Conservation (phyloP, 164 flowering plant species). For the Magnolia kwangsiensis region DNA sequence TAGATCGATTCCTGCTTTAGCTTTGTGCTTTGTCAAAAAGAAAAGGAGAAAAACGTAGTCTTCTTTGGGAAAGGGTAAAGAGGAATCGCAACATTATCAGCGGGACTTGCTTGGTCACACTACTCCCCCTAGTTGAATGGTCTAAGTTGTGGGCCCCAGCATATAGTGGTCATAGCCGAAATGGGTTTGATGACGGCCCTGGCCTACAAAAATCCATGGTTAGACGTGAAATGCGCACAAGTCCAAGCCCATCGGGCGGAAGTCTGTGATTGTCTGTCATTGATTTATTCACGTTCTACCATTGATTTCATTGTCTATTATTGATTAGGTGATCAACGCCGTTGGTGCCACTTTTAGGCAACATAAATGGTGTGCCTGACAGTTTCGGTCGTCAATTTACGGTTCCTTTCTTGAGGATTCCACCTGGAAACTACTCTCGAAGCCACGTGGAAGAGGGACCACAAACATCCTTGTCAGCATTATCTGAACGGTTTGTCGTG, state of each 20-base stretch:
- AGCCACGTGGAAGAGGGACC: not conserved
- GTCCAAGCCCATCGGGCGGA: not conserved
- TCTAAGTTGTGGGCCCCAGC: too few species aligned
- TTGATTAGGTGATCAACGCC: not conserved
- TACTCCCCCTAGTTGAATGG: not conserved
- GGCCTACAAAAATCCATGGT: too few species aligned
- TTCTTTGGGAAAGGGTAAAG: not conserved
- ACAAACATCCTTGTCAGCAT: not conserved
- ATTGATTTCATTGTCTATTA: not conserved
- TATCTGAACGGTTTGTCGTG: not conserved
- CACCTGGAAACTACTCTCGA: not conserved
- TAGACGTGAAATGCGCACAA: not conserved
- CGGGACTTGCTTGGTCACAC: not conserved
- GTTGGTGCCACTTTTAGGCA: not conserved
- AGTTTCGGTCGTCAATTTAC: not conserved
- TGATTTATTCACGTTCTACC: not conserved
- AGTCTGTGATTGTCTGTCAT: not conserved
- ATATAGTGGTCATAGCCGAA: too few species aligned
- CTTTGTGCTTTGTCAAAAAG: conserved; percentile 1
- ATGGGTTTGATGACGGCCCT: too few species aligned
- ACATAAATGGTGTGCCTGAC: not conserved
- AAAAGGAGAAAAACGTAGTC: not conserved
- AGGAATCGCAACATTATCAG: not conserved
- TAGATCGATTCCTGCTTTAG: not conserved
- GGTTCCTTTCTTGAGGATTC: not conserved